Evolutionary conservation across 1,139 yeast genomes (phyloP).

Genomic region (Waltiozyma sp.): DNA sequence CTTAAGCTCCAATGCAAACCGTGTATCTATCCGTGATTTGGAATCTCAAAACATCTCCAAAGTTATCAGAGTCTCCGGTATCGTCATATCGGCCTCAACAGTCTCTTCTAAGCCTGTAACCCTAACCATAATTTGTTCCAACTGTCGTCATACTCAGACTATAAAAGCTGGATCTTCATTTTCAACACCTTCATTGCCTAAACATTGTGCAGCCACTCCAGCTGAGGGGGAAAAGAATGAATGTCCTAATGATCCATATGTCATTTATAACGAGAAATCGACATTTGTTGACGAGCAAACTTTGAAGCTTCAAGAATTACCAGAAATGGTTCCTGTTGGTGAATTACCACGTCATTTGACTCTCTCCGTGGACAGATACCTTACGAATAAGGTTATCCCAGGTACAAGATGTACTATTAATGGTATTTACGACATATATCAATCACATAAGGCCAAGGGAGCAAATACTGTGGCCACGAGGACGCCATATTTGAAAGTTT

Average conservation of each 20-base stretch:
- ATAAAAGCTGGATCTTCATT: constrained; percentile 63
- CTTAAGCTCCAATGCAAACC: constrained; percentile 61
- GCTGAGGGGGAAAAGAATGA: constrained; percentile 30
- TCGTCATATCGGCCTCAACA: constrained; percentile 85
- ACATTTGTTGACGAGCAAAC: constrained; percentile 90
- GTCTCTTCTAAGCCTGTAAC: constrained; percentile 79
- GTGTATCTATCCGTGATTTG: constrained; percentile 66
- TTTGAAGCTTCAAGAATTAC: constrained; percentile 86
- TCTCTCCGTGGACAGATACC: constrained; percentile 78
- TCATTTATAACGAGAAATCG: constrained; percentile 88
- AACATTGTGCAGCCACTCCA: constrained; percentile 46
- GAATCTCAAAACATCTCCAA: constrained; percentile 85
- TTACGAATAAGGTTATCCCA: constrained; percentile 86
- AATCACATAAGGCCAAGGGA: constrained; percentile 41
- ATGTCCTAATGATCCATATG: constrained; percentile 65
- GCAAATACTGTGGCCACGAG: constrained; percentile 74
- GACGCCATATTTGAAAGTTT: constrained; percentile 79
- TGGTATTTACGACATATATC: constrained; percentile 88
- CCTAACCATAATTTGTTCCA: constrained; percentile 77
- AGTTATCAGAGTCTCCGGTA: constrained; percentile 86
- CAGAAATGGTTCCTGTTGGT: constrained; percentile 97
- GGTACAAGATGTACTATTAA: constrained; percentile 89
- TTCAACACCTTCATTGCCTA: constrained; percentile 72
- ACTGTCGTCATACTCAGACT: constrained; percentile 72
- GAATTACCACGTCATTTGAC: constrained; percentile 95